These are phyloP conservation scores for Isoetes engelmannii DNA, from an alignment of 83 land plant genomes.

Conservation along the genomic window DNA sequence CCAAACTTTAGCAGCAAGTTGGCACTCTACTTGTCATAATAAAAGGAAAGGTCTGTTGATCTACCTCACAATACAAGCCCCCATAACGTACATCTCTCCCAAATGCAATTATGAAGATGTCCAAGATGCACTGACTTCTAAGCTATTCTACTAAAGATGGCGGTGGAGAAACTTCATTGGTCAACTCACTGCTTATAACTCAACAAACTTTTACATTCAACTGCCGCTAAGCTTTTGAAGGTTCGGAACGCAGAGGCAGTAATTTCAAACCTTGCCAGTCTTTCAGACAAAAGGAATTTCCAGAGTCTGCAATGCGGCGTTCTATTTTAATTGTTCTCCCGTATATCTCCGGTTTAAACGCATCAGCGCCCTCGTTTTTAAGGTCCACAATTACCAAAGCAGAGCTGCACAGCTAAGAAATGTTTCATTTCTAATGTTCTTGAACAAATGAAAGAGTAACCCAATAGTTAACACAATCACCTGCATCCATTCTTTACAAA, in stretches of 20 bases:
- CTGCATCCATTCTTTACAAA: constrained; percentile 90
- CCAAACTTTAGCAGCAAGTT: too few relatives aligned
- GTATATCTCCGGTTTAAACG: constrained; percentile 68
- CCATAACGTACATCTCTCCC: too few relatives aligned
- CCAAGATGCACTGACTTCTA: too few relatives aligned
- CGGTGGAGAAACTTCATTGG: neutral
- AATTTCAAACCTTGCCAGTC: constrained; percentile 48
- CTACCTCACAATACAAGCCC: too few relatives aligned
- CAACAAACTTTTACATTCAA: neutral
- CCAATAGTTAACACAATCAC: constrained; percentile 15
- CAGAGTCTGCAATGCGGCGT: constrained; percentile 65
- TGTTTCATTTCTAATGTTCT: neutral
- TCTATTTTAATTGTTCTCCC: constrained; percentile 64
- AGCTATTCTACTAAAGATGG: too few relatives aligned
- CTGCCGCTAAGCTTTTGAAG: neutral
- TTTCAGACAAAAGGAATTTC: constrained; percentile 50
- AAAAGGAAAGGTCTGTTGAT: too few relatives aligned
- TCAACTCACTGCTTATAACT: neutral
- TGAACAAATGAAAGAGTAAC: neutral
- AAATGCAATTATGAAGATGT: too few relatives aligned
- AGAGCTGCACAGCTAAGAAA: constrained; percentile 36
- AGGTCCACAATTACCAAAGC: constrained; percentile 64
- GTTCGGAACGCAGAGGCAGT: neutral
- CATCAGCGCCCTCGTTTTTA: constrained; percentile 75
- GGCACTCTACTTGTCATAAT: too few relatives aligned